Evolutionary conservation across 108 stramenopile genomes (phyloP).

Genomic region (Nannochloropsis oceanica): DNA sequence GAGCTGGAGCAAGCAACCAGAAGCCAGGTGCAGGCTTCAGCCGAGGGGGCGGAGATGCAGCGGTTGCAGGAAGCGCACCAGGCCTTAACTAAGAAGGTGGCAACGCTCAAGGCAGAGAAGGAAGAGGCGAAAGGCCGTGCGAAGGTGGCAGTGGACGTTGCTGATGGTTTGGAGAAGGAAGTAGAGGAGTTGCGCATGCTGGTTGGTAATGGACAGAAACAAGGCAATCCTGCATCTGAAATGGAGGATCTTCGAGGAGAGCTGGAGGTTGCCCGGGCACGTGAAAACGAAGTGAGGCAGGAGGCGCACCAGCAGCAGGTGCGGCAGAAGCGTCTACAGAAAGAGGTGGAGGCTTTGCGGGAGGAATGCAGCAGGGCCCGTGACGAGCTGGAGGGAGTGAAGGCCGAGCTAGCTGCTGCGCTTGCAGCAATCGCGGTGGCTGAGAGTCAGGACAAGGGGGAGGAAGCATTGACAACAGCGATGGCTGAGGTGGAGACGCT

Average conservation of each 20-base stretch:
- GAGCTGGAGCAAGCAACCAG: constrained; percentile 5
- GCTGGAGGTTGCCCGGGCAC: not conserved
- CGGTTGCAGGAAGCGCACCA: constrained; percentile 11
- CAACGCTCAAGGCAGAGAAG: not conserved
- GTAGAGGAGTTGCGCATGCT: not conserved
- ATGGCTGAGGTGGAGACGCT: not conserved
- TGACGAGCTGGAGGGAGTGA: constrained; percentile 6
- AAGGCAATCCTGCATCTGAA: not conserved
- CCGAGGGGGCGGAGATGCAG: not conserved
- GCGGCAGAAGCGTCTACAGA: constrained; percentile 17
- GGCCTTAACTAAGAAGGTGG: not conserved
- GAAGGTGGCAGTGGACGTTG: not conserved
- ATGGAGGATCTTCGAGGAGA: constrained; percentile 1
- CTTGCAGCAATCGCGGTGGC: not conserved
- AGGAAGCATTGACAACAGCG: not conserved
- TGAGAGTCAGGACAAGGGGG: not conserved
- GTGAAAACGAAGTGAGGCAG: not conserved
- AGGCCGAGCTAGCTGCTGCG: not conserved
- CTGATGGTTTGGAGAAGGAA: not conserved
- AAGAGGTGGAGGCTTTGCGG: constrained; percentile 15
- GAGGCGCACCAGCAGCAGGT: not conserved
- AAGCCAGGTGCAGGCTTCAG: not conserved
- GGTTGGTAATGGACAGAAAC: not conserved
- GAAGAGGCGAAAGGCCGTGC: not conserved
- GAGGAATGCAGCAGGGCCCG: constrained; percentile 6